Evolutionary conservation across 331 rosid species (phyloP), one percentile per base, ranked within the genome.

Genomic region (Dryas integrifolia): DNA sequence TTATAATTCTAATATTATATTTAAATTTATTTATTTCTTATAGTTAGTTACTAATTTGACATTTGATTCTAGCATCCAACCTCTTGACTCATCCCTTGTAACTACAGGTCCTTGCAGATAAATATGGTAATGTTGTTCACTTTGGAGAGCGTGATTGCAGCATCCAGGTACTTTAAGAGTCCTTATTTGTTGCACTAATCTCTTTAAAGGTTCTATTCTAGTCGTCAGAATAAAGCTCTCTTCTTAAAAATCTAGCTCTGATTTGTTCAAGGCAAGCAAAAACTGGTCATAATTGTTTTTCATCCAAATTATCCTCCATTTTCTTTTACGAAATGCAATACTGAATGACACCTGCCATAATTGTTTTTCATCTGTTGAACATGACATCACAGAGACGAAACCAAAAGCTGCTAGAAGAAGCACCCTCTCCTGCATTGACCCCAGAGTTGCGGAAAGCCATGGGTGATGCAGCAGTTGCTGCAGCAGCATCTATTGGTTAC

Each of bases 81-180:
- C 16, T 35, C 18, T 84, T 72, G 75, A 48, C 72, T 80, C 49
- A 66, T 78, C 70, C 52, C 65, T 68, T 9, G 45, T 72, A 51
- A 83, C 18, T 60, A 26, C 89, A 94, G 98, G 96, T 91, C 79
- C 98, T 94, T 73, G 98, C 98, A 0, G 98, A 95, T 82, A 95
- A 86, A 80, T 82, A 61, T 55, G 96, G 96, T 39, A 92, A 86
- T 83, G 96, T 92, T 62, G 89, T 92, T 83, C 96, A 92, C 86
- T 92, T 90, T 82, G 98, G 98, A 65, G 98, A 92, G 76, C 96
- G 96, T 72, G 98, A 95, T 84, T 95, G 98, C 87, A 94, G 98
- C 79, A 94, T 94, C 77, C 98, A 91, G 97, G 98, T 94, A 80
- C 59, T 15, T 5, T 64, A 57, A 75, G 69, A 76, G 16, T 38